phyloP scores from a whole-genome alignment of 176 grass and related monocot genomes.

The Zizania latifolia region DNA sequence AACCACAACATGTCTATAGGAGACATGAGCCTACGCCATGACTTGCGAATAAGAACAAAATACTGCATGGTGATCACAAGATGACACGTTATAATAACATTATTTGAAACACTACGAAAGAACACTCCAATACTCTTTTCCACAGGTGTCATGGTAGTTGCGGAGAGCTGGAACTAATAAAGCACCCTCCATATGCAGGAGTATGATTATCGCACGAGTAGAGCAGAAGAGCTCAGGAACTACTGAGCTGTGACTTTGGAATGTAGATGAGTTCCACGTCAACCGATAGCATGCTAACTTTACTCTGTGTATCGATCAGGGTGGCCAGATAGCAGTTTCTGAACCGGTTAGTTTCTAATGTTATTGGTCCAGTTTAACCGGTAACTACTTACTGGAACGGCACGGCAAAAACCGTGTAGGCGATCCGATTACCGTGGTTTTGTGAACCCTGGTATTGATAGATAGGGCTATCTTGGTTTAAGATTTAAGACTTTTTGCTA shows the following conservation, averaged over 20 bases:
- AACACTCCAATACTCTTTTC: background rate
- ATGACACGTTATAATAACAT: slow-evolving; percentile 26
- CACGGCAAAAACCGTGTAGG: no score
- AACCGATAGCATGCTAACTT: background rate
- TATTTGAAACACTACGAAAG: slow-evolving; percentile 1
- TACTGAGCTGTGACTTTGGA: background rate
- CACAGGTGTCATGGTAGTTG: slow-evolving; percentile 5
- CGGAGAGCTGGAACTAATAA: slow-evolving; percentile 23
- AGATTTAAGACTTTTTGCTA: background rate
- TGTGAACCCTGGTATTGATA: no score
- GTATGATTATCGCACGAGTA: background rate
- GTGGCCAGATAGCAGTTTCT: no score
- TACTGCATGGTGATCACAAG: slow-evolving; percentile 28
- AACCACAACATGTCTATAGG: slow-evolving; percentile 32
- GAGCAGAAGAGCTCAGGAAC: background rate
- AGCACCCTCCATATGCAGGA: background rate
- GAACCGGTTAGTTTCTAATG: no score
- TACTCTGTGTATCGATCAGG: no score
- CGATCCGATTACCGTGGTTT: no score
- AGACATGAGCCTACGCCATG: slow-evolving; percentile 34
- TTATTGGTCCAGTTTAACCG: no score
- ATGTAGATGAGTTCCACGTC: background rate
- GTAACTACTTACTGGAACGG: no score
- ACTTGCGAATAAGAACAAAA: slow-evolving; percentile 36
- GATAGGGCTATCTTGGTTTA: background rate